These are phyloP conservation scores for Naganishia kalamii DNA, from an alignment of 768 basidiomycete genomes.

Conservation along the genomic window DNA sequence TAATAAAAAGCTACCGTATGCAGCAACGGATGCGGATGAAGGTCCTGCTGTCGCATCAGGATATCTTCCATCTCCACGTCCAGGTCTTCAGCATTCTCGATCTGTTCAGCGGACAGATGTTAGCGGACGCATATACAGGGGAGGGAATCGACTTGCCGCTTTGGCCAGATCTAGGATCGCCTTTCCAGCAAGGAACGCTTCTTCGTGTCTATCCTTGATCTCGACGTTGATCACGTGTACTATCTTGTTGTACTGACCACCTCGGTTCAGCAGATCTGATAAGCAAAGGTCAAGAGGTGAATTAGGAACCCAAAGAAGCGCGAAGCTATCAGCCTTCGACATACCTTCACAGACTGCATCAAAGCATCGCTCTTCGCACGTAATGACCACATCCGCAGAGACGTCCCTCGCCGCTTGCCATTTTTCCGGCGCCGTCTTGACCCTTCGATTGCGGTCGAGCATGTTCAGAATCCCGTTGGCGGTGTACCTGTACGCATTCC, in stretches of 20 bases:
- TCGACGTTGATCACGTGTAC: slow-evolving; percentile 97
- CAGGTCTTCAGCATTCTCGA: slow-evolving; percentile 75
- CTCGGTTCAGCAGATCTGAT: slow-evolving; percentile 69
- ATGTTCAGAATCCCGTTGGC: slow-evolving; percentile 90
- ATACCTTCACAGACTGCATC: slow-evolving; percentile 96
- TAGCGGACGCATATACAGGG: slow-evolving; percentile 18
- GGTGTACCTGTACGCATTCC: slow-evolving; percentile 60
- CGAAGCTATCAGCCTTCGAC: background rate
- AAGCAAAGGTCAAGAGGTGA: slow-evolving; percentile 35
- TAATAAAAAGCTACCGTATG: slow-evolving; percentile 89
- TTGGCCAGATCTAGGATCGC: slow-evolving; percentile 86
- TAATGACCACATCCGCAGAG: slow-evolving; percentile 87
- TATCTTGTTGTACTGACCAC: slow-evolving; percentile 85
- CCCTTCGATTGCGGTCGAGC: slow-evolving; percentile 87
- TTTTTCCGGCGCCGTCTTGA: slow-evolving; percentile 88
- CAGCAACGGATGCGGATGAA: slow-evolving; percentile 82
- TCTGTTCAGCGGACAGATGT: slow-evolving; percentile 51
- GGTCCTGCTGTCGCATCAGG: slow-evolving; percentile 74
- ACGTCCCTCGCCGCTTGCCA: slow-evolving; percentile 88
- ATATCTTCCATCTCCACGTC: slow-evolving; percentile 87
- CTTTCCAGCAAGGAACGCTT: slow-evolving; percentile 89
- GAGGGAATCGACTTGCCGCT: slow-evolving; percentile 58
- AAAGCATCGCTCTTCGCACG: slow-evolving; percentile 97
- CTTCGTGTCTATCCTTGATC: slow-evolving; percentile 98
- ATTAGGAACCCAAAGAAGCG: background rate